Base-by-base conservation (phyloP, 2,329 filamentous ascomycete species). In the Aaosphaeria pasadenensis region DNA sequence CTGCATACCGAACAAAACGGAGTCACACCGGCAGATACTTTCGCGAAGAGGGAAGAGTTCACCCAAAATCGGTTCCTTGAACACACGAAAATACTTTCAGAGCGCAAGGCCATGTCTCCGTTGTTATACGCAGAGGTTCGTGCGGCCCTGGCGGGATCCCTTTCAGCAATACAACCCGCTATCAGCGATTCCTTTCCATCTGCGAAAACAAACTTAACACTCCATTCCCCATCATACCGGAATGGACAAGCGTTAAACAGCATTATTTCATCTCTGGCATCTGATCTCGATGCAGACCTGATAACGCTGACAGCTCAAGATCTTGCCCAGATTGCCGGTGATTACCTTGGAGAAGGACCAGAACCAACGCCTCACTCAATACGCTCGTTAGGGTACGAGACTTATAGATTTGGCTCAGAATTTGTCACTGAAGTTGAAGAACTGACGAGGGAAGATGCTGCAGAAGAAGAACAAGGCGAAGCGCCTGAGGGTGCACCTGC, bases 281-380 rank as follows among this genome's bases (percentile, higher is more conserved):
- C 73, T 9, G 77, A 83, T 32, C 72, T 87, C 5, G 73, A 72
- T 5, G 85, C 88, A 3, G 84, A 92, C 55, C 62, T 92, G 3
- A 71, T 94, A 31, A 78, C 81, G 17, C 64, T 95, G 7, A 81
- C 85, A 60, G 83, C 88, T 1, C 80, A 85, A 52, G 85, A 87
- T 59, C 71, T 95, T 45, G 86, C 86, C 3, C 78, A 85, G 43
- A 73, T 94, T 29, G 77, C 86, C 0, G 86, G 85, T 3, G 77
- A 82, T 39, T 89, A 91, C 58, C 70, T 91, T 7, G 86, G 85
- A 4, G 83, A 88, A 59, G 77, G 79, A 51, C 51, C 72, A n/a
- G 73, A 54, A 71, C 80, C 41, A 75, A 83, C 35, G 76, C 63
- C 70, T 9, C 59, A 68, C 31, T 60, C 73, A 45, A 57, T 79